These are phyloP conservation scores for Apophysomyces trapeziformis DNA, from an alignment of 371 early-diverging fungal species.

Conservation along the genomic window DNA sequence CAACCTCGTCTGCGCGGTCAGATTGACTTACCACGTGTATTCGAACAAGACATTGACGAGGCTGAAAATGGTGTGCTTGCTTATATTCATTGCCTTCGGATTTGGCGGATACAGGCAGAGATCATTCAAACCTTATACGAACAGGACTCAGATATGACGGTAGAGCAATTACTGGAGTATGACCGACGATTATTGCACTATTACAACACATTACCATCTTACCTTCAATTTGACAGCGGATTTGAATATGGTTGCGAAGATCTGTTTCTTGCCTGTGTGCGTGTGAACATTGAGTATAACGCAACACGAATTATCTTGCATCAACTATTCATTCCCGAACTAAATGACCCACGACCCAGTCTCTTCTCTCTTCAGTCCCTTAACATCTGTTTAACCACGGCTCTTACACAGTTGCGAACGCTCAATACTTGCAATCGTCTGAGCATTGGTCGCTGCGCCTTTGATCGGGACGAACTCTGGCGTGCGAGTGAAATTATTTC, in stretches of 20 bases:
- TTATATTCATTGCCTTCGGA: constrained; percentile 28
- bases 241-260: constrained; percentile 52
- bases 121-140: constrained; percentile 42
- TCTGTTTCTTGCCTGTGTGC: constrained; percentile 40
- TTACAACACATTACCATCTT: constrained; percentile 37
- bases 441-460: constrained; percentile 40
- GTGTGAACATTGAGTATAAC: constrained; percentile 54
- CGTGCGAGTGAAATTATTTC: constrained; percentile 46
- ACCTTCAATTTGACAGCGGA: constrained; percentile 46
- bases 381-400: constrained; percentile 42
- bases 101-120: constrained; percentile 52
- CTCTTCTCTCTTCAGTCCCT: constrained; percentile 41
- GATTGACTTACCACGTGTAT: constrained; percentile 39
- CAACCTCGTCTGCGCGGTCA: constrained; percentile 29
- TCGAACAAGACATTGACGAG: constrained; percentile 53
- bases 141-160: constrained; percentile 50
- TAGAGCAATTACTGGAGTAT: constrained; percentile 41
- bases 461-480: constrained; percentile 54
- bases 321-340: constrained; percentile 49
- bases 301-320: constrained; percentile 53
- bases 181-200: constrained; percentile 36
- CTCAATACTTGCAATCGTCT: constrained; percentile 35
- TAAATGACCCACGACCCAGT: constrained; percentile 38
- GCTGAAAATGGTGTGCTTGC: constrained; percentile 39
- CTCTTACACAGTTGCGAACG: constrained; percentile 37